Evolutionary conservation across 345 rosid genomes (phyloP).

Genomic region (Geranium rotundifolium): DNA sequence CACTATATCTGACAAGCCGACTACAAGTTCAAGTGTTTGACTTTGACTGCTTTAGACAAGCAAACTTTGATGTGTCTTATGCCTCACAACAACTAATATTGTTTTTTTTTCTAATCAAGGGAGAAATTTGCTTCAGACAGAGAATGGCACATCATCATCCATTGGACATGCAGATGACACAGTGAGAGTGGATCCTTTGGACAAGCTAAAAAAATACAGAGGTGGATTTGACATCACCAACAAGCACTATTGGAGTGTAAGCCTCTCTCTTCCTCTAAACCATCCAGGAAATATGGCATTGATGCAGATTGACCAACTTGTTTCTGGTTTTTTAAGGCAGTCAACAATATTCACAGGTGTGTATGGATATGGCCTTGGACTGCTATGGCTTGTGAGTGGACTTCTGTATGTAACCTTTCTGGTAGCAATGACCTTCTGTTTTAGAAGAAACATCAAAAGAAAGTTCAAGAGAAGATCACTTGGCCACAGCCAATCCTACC

Average conservation of each 20-base stretch:
- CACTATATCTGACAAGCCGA: no score
- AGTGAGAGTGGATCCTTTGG: constrained; percentile 45
- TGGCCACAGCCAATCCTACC: constrained; percentile 19
- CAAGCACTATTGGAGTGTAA: constrained; percentile 71
- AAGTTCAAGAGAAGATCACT: constrained; percentile 18
- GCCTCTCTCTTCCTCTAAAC: constrained; percentile 1
- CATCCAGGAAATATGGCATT: neutral
- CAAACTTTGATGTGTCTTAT: neutral
- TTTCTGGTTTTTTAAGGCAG: constrained; percentile 21
- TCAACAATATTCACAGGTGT: constrained; percentile 49
- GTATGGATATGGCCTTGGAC: constrained; percentile 39
- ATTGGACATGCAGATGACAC: constrained; percentile 23
- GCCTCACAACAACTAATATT: neutral
- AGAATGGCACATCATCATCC: constrained; percentile 12
- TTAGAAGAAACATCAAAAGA: constrained; percentile 14
- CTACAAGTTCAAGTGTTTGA: no score
- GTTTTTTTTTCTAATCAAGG: constrained; percentile 9
- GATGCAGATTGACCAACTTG: neutral
- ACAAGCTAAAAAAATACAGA: constrained; percentile 37
- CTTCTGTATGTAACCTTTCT: constrained; percentile 23
- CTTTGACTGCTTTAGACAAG: no score
- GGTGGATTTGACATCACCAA: constrained; percentile 61
- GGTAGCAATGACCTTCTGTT: constrained; percentile 13
- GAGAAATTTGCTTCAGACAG: constrained; percentile 13
- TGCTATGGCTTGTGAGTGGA: constrained; percentile 45